Evolutionary conservation across 768 basidiomycete genomes (phyloP).

Genomic region (Rhodocollybia butyracea): DNA sequence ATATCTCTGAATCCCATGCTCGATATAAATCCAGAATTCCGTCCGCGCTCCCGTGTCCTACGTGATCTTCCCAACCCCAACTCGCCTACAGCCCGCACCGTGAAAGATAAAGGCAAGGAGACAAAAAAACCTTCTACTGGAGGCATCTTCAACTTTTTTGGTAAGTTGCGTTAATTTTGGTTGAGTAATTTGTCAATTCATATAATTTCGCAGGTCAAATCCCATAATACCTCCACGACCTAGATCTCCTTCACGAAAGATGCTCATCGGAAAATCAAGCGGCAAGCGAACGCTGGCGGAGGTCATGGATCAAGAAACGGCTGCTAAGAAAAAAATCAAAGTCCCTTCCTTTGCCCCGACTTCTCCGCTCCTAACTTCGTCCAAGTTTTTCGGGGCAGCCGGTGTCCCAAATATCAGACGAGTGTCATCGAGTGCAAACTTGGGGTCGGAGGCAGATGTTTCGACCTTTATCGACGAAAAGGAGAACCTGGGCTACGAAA

Average conservation of each 20-base stretch:
- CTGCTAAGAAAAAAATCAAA: slow-evolving; percentile 43
- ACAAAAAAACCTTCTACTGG: slow-evolving; percentile 30
- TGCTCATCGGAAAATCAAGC: slow-evolving; percentile 52
- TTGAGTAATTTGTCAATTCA: neutral
- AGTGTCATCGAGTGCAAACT: slow-evolving; percentile 10
- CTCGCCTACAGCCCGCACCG: slow-evolving; percentile 18
- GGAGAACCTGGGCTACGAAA: slow-evolving; percentile 13
- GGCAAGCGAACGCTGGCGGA: slow-evolving; percentile 75
- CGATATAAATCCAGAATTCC: slow-evolving; percentile 72
- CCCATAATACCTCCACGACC: slow-evolving; percentile 32
- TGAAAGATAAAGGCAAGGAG: slow-evolving; percentile 49
- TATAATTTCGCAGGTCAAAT: slow-evolving; percentile 37
- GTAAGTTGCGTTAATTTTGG: slow-evolving; percentile 34
- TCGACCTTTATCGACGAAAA: slow-evolving; percentile 3
- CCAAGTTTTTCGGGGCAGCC: slow-evolving; percentile 34
- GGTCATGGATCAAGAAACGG: slow-evolving; percentile 64
- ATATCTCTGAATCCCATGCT: slow-evolving; percentile 63
- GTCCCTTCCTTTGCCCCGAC: slow-evolving; percentile 7
- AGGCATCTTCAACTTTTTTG: slow-evolving; percentile 61
- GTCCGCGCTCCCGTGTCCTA: slow-evolving; percentile 40
- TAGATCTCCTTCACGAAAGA: slow-evolving; percentile 15
- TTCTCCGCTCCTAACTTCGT: slow-evolving; percentile 23
- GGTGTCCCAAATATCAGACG: slow-evolving; percentile 8
- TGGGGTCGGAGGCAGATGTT: slow-evolving; percentile 7
- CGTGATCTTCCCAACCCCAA: slow-evolving; percentile 18